phyloP scores from a whole-genome alignment of 352 stramenopile species.

The Phytopythium montanum region DNA sequence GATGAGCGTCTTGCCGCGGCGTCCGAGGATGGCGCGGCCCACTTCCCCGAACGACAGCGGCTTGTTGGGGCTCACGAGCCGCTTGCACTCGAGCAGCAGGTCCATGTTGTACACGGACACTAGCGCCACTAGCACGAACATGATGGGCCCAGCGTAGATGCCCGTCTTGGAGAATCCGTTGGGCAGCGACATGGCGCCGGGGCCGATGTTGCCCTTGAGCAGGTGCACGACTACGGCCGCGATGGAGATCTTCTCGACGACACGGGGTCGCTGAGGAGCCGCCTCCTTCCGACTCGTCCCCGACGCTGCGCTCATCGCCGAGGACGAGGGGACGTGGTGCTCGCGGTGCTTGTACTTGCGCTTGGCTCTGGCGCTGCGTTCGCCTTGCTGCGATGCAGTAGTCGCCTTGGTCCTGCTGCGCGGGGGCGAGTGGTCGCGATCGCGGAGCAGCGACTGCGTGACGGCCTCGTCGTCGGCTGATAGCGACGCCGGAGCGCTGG shows the following conservation, averaged over 20 bases:
- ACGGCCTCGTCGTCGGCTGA: neutral
- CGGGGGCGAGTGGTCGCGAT: neutral
- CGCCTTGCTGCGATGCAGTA: neutral
- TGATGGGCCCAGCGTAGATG: constrained; percentile 47
- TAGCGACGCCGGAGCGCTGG: neutral
- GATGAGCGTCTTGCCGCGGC: constrained; percentile 60
- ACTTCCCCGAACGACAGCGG: constrained; percentile 75
- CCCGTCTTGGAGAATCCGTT: constrained; percentile 75
- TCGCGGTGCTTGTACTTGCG: neutral
- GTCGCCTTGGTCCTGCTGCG: neutral
- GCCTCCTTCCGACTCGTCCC: neutral
- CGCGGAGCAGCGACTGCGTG: constrained; percentile 4
- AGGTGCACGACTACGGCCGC: constrained; percentile 60
- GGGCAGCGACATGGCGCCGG: constrained; percentile 74
- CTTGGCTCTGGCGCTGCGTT: neutral
- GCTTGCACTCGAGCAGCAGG: constrained; percentile 66
- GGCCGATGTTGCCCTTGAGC: constrained; percentile 74
- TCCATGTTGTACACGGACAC: constrained; percentile 86
- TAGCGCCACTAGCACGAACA: constrained; percentile 65
- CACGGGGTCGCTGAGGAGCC: constrained; percentile 3
- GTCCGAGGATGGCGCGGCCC: constrained; percentile 53
- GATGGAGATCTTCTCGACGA: constrained; percentile 47
- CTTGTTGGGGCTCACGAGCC: constrained; percentile 40
- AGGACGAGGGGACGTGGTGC: constrained; percentile 4
- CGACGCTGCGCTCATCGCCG: constrained; percentile 4